Conservation (phyloP, 2,329 filamentous ascomycete species). For the Cytospora mali region DNA sequence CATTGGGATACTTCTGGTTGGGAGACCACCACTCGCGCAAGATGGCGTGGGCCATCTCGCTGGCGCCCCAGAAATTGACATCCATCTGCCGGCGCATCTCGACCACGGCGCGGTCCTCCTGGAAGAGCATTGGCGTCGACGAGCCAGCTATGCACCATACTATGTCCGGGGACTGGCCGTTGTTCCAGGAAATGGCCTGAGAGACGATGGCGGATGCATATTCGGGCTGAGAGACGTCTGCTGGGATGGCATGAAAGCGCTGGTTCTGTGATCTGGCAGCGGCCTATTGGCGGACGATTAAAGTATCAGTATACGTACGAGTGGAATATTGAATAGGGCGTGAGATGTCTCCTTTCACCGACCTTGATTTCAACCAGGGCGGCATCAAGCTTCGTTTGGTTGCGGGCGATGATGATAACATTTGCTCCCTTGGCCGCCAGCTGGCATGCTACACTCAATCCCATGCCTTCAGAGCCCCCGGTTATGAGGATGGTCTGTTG, state of each 20-base stretch:
- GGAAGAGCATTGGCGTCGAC: slow-evolving; percentile 73
- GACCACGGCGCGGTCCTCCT: slow-evolving; percentile 72
- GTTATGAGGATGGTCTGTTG: slow-evolving; percentile 68
- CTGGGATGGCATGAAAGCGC: slow-evolving; percentile 80
- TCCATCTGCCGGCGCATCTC: slow-evolving; percentile 81
- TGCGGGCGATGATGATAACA: slow-evolving; percentile 68
- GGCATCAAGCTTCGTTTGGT: slow-evolving; percentile 58
- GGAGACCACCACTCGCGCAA: slow-evolving; percentile 72
- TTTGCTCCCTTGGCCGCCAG: slow-evolving; percentile 69
- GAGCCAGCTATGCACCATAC: slow-evolving; percentile 89
- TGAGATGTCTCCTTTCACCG: slow-evolving; percentile 25
- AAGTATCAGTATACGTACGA: slow-evolving; percentile 34
- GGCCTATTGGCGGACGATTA: slow-evolving; percentile 47
- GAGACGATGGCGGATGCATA: slow-evolving; percentile 72
- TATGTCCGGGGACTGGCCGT: slow-evolving; percentile 72
- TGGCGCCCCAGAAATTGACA: slow-evolving; percentile 85
- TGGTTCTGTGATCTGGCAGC: slow-evolving; percentile 69
- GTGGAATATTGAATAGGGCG: neutral
- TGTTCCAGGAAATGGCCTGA: slow-evolving; percentile 79
- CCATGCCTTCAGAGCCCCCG: slow-evolving; percentile 72
- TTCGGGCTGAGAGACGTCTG: slow-evolving; percentile 72
- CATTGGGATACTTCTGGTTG: slow-evolving; percentile 42
- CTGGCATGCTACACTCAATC: slow-evolving; percentile 60
- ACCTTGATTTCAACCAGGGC: slow-evolving; percentile 60
- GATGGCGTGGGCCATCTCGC: slow-evolving; percentile 82